Evolutionary conservation across 768 basidiomycete genomes (phyloP).

Genomic region (Boletus sp.): DNA sequence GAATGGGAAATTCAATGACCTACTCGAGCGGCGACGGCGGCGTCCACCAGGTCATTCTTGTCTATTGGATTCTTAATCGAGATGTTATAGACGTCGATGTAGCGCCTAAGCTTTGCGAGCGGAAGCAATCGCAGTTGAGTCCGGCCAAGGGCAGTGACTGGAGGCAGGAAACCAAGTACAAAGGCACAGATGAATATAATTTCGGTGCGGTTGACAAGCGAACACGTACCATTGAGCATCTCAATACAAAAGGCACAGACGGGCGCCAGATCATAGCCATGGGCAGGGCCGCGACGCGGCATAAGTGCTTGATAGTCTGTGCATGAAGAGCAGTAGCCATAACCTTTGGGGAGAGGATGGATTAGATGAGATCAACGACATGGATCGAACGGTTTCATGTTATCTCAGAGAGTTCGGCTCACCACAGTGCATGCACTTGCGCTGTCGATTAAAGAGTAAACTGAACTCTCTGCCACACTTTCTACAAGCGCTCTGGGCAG

Average conservation of each 20-base stretch:
- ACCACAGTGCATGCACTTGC: constrained; percentile 77
- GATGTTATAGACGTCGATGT: constrained; percentile 69
- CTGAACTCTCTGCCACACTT: constrained; percentile 76
- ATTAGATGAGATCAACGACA: background rate
- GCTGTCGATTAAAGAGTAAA: constrained; percentile 58
- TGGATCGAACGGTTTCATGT: background rate
- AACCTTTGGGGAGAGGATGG: constrained; percentile 42
- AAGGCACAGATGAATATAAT: background rate
- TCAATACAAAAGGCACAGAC: constrained; percentile 80
- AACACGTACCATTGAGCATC: constrained; percentile 53
- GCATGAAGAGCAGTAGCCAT: constrained; percentile 68
- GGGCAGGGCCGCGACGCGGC: constrained; percentile 51
- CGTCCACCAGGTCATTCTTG: constrained; percentile 76
- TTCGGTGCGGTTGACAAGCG: background rate
- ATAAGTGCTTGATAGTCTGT: constrained; percentile 74
- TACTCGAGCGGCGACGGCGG: constrained; percentile 50
- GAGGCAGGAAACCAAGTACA: background rate
- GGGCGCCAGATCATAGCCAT: constrained; percentile 60
- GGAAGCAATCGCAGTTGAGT: constrained; percentile 53
- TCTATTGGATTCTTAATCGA: constrained; percentile 60
- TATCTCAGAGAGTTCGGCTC: constrained; percentile 21
- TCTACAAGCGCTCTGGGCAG: constrained; percentile 45
- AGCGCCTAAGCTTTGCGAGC: constrained; percentile 62
- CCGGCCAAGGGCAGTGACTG: constrained; percentile 69
- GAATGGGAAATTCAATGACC: constrained; percentile 19